Evolutionary conservation across 2,329 filamentous ascomycete genomes (phyloP).

Genomic region (Geosmithia putterillii): DNA sequence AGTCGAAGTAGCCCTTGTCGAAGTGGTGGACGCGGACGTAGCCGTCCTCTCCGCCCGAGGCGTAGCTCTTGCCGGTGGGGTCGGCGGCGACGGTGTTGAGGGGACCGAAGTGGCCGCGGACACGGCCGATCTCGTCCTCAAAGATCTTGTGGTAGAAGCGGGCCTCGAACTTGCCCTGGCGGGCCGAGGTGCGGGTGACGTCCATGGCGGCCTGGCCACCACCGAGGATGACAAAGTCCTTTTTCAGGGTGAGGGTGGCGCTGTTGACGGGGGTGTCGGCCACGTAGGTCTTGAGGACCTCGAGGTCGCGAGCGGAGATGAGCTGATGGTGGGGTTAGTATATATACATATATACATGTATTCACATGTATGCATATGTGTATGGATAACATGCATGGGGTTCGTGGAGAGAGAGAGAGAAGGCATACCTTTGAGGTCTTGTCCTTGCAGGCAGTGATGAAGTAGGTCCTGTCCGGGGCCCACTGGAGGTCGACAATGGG

Average conservation of each 20-base stretch:
- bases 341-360: not conserved
- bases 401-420: not conserved
- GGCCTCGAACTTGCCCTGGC: conserved; percentile 98
- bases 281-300: conserved; percentile 83
- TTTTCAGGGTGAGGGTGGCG: conserved; percentile 85
- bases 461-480: conserved; percentile 87
- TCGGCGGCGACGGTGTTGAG: conserved; percentile 93
- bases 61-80: conserved; percentile 84
- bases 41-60: conserved; percentile 92
- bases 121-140: conserved; percentile 95
- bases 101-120: conserved; percentile 92
- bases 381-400: not conserved
- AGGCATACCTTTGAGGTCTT: conserved; percentile 74
- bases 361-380: not conserved
- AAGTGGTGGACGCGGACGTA: conserved; percentile 98
- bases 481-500: conserved; percentile 91
- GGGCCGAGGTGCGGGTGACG: conserved; percentile 84
- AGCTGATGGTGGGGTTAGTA: conserved; percentile 35
- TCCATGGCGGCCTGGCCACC: conserved; percentile 99
- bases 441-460: conserved; percentile 97
- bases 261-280: conserved; percentile 95
- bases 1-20: conserved; percentile 97
- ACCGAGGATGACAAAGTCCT: conserved; percentile 95
- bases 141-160: conserved; percentile 99
- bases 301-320: conserved; percentile 73